Evolutionary conservation across 371 early-diverging fungal species (phyloP), one percentile per base, ranked within the genome.

Genomic region (Syncephalastrum monosporum): DNA sequence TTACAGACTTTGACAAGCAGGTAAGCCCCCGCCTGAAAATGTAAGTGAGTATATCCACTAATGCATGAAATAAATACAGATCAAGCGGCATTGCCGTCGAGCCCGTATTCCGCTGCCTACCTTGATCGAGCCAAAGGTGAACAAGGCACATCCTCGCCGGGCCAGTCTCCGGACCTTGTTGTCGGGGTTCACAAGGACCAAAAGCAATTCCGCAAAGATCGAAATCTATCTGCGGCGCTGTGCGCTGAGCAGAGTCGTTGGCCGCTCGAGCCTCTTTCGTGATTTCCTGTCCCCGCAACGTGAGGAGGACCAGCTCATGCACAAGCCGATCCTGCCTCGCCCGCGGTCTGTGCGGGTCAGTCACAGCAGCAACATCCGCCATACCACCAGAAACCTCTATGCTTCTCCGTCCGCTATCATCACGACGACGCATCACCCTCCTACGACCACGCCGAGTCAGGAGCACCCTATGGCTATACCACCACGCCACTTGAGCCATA

Each of bases 1-100:
- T 85, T 71, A 38, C 75, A 50, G 81, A 79, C 21, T 78, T 83
- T 70, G 80, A 85, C 52, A 41, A 47, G 23, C 61, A 74, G 42
- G 69, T 67, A 42, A 64, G 42, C 27, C 6, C 45, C 57, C 45
- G 49, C 50, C 17, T 49, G 50, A 27, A 54, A 50, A 55, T 47
- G 25, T 4, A 51, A 44, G 53, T 33, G 10, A 8, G 10, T 12
- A 10, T 33, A 29, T 10, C 8, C 8, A 33, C 38, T 10, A 33
- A 33, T 33, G 38, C 38, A 33, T 33, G 27, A 33, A 33, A 33
- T 33, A 3, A 6, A 33, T 33, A 10, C 49, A 68, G 72, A 63
- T 68, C 43, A 68, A 63, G 51, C 42, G 15, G n/a, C 57, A 65
- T 45, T 65, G 52, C 14, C 66, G 63, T 33, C 55, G 60, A 56